Evolutionary conservation across 177 flowering plant genomes (phyloP).

Genomic region (Vitis hybrid): DNA sequence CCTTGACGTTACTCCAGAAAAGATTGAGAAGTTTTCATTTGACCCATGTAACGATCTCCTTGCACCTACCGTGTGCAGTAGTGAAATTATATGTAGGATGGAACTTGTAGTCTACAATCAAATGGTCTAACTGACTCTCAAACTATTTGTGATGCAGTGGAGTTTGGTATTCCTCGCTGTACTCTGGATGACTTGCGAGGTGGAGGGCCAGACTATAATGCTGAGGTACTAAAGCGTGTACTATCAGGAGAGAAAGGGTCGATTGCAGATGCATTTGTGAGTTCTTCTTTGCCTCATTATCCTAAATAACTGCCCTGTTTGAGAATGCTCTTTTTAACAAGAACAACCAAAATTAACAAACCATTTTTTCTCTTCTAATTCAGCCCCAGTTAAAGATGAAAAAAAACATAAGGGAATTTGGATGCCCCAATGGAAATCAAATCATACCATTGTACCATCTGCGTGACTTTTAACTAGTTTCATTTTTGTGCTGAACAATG

Average conservation of each 20-base stretch:
- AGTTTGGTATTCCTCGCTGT: slow-evolving; percentile 92
- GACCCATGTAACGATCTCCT: slow-evolving; percentile 66
- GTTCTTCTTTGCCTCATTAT: slow-evolving; percentile 15
- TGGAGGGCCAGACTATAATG: slow-evolving; percentile 78
- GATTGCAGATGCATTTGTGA: slow-evolving; percentile 87
- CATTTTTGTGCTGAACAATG: too few species aligned
- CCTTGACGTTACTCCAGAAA: slow-evolving; percentile 79
- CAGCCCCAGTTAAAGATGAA: too few species aligned
- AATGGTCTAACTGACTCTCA: not conserved
- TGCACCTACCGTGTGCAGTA: not conserved
- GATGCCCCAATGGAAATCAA: too few species aligned
- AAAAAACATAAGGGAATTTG: too few species aligned
- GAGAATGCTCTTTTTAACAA: not conserved
- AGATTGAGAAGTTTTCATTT: slow-evolving; percentile 68
- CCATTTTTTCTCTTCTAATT: too few species aligned
- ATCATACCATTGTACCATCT: too few species aligned
- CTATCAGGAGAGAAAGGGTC: slow-evolving; percentile 82
- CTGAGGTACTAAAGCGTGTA: slow-evolving; percentile 60
- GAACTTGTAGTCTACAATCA: not conserved
- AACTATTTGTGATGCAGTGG: slow-evolving; percentile 45
- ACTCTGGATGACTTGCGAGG: slow-evolving; percentile 72
- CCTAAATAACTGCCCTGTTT: not conserved
- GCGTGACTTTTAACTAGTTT: too few species aligned
- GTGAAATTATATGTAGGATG: not conserved
- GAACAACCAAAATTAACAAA: not conserved